Base-by-base conservation (phyloP, 1,284 basidiomycete genomes). In the Mycosarcoma mackinlayi region DNA sequence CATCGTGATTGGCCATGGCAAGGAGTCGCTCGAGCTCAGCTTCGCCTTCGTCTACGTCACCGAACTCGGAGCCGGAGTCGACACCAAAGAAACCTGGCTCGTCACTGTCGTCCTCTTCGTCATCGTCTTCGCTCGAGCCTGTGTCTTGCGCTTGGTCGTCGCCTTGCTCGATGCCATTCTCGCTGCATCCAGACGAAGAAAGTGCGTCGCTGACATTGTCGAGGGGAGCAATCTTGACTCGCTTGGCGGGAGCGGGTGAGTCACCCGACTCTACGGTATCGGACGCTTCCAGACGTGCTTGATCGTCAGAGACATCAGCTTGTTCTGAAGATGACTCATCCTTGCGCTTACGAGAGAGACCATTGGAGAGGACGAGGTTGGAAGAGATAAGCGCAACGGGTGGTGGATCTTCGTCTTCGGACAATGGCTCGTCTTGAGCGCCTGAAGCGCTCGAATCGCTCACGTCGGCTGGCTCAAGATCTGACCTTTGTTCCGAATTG, bases 31-130 rank as follows among this genome's bases (percentile, higher is more conserved):
- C 64, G 13, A 77, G 59, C 24, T 61, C 59, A n/a, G 70, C 72
- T 49, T 75, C 76, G 19, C 64, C 72, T 33, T 76, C 73, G 31
- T 74, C 69, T 10, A 65, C 62, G 24, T 70, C 73, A 13, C 54
- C 73, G 16, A 65, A 76, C 27, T 71, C 73, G 19, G 53, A 63
- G 27, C 59, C 65, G 2, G 62, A 70, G 23, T 75, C 75, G 11
- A 51, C 62, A 9, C 42, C 55, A 3, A 54, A 31, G 37, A 67
- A 61, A 33, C 23, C 34, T 4, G 64, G 54, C 21, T 35, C 52
- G 18, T 58, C 49, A 23, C 25, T 30, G 19, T 45, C 50, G 37
- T 13, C 60, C 1, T 53, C 59, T 23, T 58, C 56, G n/a, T 51
- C 45, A 1, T 62, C 60, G 1, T 53, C 59, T 23, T 58, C 56